Evolutionary conservation across 768 basidiomycete genomes (phyloP).

Genomic region (Tricholoma sp.): DNA sequence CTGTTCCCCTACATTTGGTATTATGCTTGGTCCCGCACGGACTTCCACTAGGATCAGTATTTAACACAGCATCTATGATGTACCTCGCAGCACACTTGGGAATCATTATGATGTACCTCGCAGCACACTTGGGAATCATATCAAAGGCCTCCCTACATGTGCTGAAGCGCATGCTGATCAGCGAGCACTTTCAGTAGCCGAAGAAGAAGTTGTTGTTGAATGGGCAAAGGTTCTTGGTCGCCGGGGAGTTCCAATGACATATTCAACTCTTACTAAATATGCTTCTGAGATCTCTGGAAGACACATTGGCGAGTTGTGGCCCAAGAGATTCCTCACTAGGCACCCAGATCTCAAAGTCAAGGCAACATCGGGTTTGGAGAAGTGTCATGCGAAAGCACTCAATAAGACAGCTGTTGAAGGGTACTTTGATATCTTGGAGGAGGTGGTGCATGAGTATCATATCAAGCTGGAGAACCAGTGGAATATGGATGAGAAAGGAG

Average conservation of each 20-base stretch:
- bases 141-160: neutral
- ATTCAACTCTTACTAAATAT: neutral
- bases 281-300: constrained; percentile 12
- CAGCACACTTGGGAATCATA: neutral
- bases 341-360: constrained; percentile 16
- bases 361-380: neutral
- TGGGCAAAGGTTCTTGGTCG: constrained; percentile 20
- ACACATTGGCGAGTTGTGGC: constrained; percentile 13
- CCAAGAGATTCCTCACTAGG: constrained; percentile 8
- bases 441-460: neutral
- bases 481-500: constrained; percentile 19
- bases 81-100: neutral
- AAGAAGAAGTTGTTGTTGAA: constrained; percentile 16
- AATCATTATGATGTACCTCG: neutral
- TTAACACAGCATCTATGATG: neutral
- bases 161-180: constrained; percentile 4
- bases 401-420: neutral
- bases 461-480: neutral
- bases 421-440: neutral
- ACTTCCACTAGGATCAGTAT: too few relatives aligned
- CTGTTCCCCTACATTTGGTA: too few relatives aligned
- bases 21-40: too few relatives aligned
- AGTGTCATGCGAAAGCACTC: neutral
- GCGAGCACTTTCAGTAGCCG: constrained; percentile 6
- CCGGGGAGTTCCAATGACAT: constrained; percentile 13